Evolutionary conservation across 2,329 filamentous ascomycete species (phyloP).

Genomic region (Alternaria arbusti): DNA sequence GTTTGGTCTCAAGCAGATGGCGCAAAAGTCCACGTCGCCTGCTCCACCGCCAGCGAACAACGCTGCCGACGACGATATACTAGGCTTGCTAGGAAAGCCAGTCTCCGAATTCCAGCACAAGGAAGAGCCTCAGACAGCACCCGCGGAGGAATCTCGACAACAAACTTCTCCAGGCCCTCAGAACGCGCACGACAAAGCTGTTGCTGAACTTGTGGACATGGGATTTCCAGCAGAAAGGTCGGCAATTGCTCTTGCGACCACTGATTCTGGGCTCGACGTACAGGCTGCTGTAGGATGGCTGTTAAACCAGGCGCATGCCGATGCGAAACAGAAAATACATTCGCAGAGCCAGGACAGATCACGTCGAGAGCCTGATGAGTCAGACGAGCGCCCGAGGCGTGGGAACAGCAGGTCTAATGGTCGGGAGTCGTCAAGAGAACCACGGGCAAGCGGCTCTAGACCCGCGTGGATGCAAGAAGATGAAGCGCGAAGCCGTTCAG

Average conservation of each 20-base stretch:
- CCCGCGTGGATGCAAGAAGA: conserved; percentile 71
- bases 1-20: conserved; percentile 77
- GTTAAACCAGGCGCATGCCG: conserved; percentile 86
- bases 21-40: conserved; percentile 46
- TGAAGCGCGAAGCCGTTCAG: conserved; percentile 57
- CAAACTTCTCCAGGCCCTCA: conserved; percentile 32
- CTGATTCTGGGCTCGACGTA: conserved; percentile 78
- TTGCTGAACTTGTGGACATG: conserved; percentile 92
- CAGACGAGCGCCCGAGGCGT: conserved; percentile 32
- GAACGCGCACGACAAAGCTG: conserved; percentile 73
- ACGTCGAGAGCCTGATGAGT: conserved; percentile 33
- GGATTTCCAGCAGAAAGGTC: conserved; percentile 88
- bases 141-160: conserved; percentile 12
- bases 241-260: conserved; percentile 78
- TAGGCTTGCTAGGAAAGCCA: conserved; percentile 66
- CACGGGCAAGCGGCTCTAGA: conserved; percentile 43
- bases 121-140: conserved; percentile 21
- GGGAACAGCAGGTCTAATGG: conserved; percentile 31
- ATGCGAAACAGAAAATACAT: conserved; percentile 73
- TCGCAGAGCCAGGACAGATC: conserved; percentile 38
- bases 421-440: conserved; percentile 44
- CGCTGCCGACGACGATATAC: conserved; percentile 64
- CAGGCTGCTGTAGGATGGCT: conserved; percentile 89
- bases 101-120: conserved; percentile 58
- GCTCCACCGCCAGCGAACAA: conserved; percentile 26